These are phyloP conservation scores for Corymbia maculata DNA, from an alignment of 345 rosid species.

Conservation along the genomic window DNA sequence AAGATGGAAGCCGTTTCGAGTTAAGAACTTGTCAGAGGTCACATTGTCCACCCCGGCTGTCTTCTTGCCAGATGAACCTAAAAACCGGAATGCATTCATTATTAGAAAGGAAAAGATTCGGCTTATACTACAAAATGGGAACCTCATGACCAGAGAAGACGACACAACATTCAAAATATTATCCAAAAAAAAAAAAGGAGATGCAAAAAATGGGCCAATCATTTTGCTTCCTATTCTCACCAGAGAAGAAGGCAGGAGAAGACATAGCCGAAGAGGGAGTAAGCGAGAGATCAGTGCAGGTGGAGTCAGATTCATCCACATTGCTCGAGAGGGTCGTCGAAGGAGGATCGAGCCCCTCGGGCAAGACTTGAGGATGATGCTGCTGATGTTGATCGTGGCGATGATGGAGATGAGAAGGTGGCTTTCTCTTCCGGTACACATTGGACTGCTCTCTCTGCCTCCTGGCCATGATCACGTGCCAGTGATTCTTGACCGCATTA, in stretches of 20 bases:
- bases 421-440: neutral
- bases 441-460: constrained; percentile 5
- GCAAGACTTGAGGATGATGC: neutral
- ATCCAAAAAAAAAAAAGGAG: neutral
- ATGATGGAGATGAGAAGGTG: neutral
- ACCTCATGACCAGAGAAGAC: neutral
- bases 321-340: neutral
- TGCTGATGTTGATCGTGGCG: neutral
- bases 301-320: constrained; percentile 4
- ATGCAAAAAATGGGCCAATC: neutral
- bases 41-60: neutral
- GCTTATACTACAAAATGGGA: neutral
- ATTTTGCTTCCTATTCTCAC: neutral
- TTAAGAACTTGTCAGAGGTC: neutral
- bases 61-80: neutral
- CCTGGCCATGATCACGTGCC: constrained; percentile 13
- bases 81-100: neutral
- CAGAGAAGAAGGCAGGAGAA: neutral
- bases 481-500: constrained; percentile 14
- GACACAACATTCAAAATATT: neutral
- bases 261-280: constrained; percentile 2
- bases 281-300: constrained; percentile 6
- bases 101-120: neutral
- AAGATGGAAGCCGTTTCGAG: neutral
- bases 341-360: neutral